Percentiles rank a stretch among this genome's conserved stretches.
Evolutionary conservation across 2,329 filamentous ascomycete genomes (phyloP).

Genomic region (Cladosporium sphaerospermum): DNA sequence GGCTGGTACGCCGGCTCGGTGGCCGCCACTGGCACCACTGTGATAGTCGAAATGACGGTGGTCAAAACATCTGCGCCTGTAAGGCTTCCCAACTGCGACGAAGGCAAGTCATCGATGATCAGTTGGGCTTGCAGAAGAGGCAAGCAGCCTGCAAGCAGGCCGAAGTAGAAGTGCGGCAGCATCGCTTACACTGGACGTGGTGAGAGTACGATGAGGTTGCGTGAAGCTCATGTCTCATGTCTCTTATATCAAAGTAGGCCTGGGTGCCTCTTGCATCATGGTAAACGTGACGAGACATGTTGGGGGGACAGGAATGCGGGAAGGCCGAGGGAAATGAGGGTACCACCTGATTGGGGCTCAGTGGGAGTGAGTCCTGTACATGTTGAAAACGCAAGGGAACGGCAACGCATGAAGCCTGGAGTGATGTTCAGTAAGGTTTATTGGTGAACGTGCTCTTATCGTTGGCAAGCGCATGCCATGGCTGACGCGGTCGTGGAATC

Average conservation of each 20-base stretch:
- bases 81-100: no score
- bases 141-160: background rate
- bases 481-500: no score
- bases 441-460: no score
- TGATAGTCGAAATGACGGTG: background rate
- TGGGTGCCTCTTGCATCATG: slow-evolving; percentile 2
- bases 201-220: background rate
- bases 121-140: background rate
- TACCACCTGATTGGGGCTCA: background rate
- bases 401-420: no score
- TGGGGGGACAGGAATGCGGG: slow-evolving; percentile 8
- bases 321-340: slow-evolving; percentile 8
- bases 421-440: no score
- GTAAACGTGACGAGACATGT: slow-evolving; percentile 5
- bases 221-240: background rate
- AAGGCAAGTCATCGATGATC: background rate
- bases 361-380: no score
- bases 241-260: background rate
- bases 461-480: no score
- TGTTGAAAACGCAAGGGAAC: no score
- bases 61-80: background rate
- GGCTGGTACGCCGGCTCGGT: background rate
- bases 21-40: background rate
- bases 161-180: background rate
- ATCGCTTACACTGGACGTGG: background rate